These are phyloP conservation scores for Aspergillus fumigatus DNA, from an alignment of 2,329 filamentous ascomycete genomes.

Conservation along the genomic window DNA sequence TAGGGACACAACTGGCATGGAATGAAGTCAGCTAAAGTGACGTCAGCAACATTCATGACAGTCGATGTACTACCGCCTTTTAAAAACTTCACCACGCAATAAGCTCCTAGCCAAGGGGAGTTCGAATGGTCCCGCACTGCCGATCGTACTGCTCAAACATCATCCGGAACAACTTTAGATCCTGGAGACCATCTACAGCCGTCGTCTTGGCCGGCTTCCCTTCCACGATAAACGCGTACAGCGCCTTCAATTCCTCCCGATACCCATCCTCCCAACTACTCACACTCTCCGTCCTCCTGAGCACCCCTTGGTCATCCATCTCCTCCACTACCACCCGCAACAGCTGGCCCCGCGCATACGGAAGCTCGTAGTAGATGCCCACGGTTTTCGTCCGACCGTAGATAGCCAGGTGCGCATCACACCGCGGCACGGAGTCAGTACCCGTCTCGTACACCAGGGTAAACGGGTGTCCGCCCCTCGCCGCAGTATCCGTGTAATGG, in stretches of 20 bases:
- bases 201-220: slow-evolving; percentile 30
- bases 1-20: not conserved
- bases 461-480: slow-evolving; percentile 34
- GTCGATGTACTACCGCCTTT: not conserved
- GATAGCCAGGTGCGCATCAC: slow-evolving; percentile 39
- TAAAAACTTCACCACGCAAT: not conserved
- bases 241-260: slow-evolving; percentile 30
- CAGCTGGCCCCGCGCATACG: slow-evolving; percentile 54
- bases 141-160: slow-evolving; percentile 36
- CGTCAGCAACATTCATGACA: not conserved
- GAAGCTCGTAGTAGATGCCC: slow-evolving; percentile 52
- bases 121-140: slow-evolving; percentile 32
- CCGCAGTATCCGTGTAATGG: slow-evolving; percentile 23
- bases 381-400: slow-evolving; percentile 54
- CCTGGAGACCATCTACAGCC: slow-evolving; percentile 32
- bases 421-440: slow-evolving; percentile 47
- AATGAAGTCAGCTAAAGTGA: not conserved
- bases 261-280: slow-evolving; percentile 37
- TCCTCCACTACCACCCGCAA: slow-evolving; percentile 44
- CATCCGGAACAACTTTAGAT: slow-evolving; percentile 32
- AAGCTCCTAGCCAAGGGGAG: slow-evolving; percentile 24
- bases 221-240: slow-evolving; percentile 33
- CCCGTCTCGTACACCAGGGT: slow-evolving; percentile 56
- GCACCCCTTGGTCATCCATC: slow-evolving; percentile 20
- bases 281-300: slow-evolving; percentile 24